Base-by-base conservation (phyloP, 2,329 filamentous ascomycete species). In the Colletotrichum truncatum region DNA sequence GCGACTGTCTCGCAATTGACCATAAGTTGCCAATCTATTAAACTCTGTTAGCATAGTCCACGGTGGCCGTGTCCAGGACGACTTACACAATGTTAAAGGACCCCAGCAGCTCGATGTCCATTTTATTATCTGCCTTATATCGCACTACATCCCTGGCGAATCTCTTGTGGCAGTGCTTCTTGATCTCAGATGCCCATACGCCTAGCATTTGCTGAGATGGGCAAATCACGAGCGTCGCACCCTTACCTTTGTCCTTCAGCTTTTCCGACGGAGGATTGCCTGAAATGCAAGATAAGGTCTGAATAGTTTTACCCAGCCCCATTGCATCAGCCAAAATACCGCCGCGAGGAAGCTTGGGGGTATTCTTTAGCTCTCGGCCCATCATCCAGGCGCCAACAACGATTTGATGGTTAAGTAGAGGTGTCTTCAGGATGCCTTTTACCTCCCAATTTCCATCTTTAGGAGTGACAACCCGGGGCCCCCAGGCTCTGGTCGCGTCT, bases 251-350 rank as follows among this genome's bases (percentile, higher is more conserved):
- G 0, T 51, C 30, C 0, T 52, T 52, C 4, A 83, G 77, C 14
- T 81, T 77, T 9, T 78, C 63, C 0, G 77, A 69, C 0, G 80
- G 83, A 0, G 80, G 82, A 14, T 74, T 79, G 2, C 72, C 75
- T 4, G 73, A 64, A 64, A 80, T 77, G 49, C 72, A 75, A 2
- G 77, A 77, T 3, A 80, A 34, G 1, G 72, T 71, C 70, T 88
- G 84, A 4, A 89, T 80, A 0, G 89, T 91, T 73, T 91, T 91
- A 0, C 89, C 89, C 1, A 91, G 73, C 0, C 89, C 89, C 87
- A 90, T 90, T 23, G 84, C 83, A 69, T 91, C 88, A 0, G 85
- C 87, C 0, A 91, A 68, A 1, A 91, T 78, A 0, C 89, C 89
- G 3, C 89, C 89, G 4, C 34, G 23, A 2, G 53, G 58, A 4